Evolutionary conservation across 768 basidiomycete genomes (phyloP).

Genomic region (Pleurotus citrinopileatus): DNA sequence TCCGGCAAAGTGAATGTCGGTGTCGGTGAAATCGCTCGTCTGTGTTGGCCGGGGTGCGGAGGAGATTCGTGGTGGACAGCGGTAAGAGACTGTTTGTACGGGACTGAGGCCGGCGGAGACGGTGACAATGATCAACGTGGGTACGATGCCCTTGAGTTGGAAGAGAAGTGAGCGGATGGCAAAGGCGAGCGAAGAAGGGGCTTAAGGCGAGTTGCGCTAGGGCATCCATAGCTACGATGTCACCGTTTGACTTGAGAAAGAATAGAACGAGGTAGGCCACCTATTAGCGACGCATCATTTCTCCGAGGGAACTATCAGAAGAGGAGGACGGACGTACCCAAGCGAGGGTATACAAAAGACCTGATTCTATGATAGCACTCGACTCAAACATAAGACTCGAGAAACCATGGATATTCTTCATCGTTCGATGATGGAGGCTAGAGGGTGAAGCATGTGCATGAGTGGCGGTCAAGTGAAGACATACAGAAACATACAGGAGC

Average conservation of each 20-base stretch:
- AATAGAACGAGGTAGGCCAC: neutral
- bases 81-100: too few relatives aligned
- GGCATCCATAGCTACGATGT: neutral
- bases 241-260: neutral
- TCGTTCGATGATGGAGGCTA: slow-evolving; percentile 5
- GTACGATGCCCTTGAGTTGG: neutral
- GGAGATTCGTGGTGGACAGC: too few relatives aligned
- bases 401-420: slow-evolving; percentile 7
- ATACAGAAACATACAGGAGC: neutral
- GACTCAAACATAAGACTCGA: slow-evolving; percentile 5
- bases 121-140: neutral
- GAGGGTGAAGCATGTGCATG: neutral
- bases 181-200: too few relatives aligned
- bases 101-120: neutral
- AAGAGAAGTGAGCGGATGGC: too few relatives aligned
- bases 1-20: too few relatives aligned
- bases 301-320: neutral
- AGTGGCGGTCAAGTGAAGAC: neutral
- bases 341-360: slow-evolving; percentile 1
- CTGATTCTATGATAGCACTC: slow-evolving; percentile 3
- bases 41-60: too few relatives aligned
- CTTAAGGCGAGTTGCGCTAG: neutral
- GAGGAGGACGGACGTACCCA: neutral
- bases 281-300: neutral
- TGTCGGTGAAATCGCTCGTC: too few relatives aligned